These are phyloP conservation scores for Monosporascus sp. DNA, from an alignment of 2,329 filamentous ascomycete species.

Conservation along the genomic window DNA sequence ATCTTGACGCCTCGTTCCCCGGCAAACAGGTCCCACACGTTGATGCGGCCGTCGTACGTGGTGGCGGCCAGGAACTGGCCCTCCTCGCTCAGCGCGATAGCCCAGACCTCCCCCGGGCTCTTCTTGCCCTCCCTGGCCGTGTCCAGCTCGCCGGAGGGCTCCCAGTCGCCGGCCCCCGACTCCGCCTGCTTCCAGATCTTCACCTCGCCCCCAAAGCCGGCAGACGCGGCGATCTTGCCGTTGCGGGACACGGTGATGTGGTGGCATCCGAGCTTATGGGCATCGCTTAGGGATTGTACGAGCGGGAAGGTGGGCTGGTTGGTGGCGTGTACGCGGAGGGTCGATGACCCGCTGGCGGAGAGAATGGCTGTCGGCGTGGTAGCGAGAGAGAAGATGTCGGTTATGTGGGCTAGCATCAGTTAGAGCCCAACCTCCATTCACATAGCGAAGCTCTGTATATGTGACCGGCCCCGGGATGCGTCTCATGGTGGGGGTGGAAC, in stretches of 20 bases:
- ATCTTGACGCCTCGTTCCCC: slow-evolving; percentile 56
- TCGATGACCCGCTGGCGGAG: slow-evolving; percentile 79
- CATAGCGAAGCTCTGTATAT: no score
- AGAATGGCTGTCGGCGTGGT: slow-evolving; percentile 69
- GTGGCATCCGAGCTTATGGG: slow-evolving; percentile 86
- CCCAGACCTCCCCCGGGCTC: slow-evolving; percentile 74
- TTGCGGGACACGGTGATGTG: slow-evolving; percentile 69
- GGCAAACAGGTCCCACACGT: slow-evolving; percentile 69
- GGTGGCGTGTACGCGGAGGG: slow-evolving; percentile 75
- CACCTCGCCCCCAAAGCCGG: slow-evolving; percentile 83
- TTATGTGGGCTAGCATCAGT: slow-evolving; percentile 60
- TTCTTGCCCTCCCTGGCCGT: slow-evolving; percentile 32
- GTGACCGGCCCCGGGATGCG: not conserved
- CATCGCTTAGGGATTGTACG: slow-evolving; percentile 70
- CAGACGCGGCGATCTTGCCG: slow-evolving; percentile 70
- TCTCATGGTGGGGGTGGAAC: slow-evolving; percentile 5
- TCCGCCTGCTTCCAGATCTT: slow-evolving; percentile 70
- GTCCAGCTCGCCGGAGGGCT: slow-evolving; percentile 39
- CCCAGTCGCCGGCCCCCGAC: slow-evolving; percentile 55
- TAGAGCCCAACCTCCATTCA: no score
- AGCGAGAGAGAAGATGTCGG: slow-evolving; percentile 79
- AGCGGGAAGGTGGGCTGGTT: slow-evolving; percentile 67
- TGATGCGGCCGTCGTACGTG: slow-evolving; percentile 80
- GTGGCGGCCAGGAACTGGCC: slow-evolving; percentile 82
- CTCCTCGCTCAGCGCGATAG: slow-evolving; percentile 76